Evolutionary conservation across 768 basidiomycete species (phyloP).

Genomic region (Leccinum barrowsii): DNA sequence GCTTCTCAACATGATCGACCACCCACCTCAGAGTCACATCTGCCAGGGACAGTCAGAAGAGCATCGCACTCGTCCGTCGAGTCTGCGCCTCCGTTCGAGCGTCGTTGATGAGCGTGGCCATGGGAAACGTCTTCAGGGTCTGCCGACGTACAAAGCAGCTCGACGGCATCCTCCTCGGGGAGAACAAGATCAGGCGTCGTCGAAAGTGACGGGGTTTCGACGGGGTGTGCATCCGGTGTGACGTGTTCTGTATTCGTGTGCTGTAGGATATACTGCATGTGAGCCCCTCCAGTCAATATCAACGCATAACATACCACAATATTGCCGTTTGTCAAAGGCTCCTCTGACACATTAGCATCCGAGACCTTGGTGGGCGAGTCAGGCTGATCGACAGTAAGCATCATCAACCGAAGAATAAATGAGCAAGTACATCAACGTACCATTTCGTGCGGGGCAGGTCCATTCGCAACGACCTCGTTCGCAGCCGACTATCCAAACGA

Average conservation of each 20-base stretch:
- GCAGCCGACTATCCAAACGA: neutral
- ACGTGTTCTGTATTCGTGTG: neutral
- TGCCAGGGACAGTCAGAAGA: slow-evolving; percentile 1
- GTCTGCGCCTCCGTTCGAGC: neutral
- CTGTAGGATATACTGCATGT: neutral
- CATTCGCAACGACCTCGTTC: neutral
- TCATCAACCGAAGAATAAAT: neutral
- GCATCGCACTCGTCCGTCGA: slow-evolving; percentile 18
- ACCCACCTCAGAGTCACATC: slow-evolving; percentile 12
- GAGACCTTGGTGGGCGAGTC: neutral
- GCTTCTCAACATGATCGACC: neutral
- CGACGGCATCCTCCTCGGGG: slow-evolving; percentile 4
- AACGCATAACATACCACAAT: slow-evolving; percentile 1
- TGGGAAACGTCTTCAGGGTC: neutral
- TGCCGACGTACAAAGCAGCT: neutral
- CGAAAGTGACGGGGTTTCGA: neutral
- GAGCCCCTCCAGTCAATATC: neutral
- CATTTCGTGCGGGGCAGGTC: neutral
- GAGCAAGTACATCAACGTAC: neutral
- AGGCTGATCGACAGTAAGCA: neutral
- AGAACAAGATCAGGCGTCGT: slow-evolving; percentile 16
- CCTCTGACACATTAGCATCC: neutral
- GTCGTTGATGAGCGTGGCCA: neutral
- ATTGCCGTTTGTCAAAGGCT: neutral
- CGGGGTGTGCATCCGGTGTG: neutral